These are phyloP conservation scores for Cutaneotrichosporon mucoides DNA, from an alignment of 1,284 basidiomycete species.

Conservation along the genomic window DNA sequence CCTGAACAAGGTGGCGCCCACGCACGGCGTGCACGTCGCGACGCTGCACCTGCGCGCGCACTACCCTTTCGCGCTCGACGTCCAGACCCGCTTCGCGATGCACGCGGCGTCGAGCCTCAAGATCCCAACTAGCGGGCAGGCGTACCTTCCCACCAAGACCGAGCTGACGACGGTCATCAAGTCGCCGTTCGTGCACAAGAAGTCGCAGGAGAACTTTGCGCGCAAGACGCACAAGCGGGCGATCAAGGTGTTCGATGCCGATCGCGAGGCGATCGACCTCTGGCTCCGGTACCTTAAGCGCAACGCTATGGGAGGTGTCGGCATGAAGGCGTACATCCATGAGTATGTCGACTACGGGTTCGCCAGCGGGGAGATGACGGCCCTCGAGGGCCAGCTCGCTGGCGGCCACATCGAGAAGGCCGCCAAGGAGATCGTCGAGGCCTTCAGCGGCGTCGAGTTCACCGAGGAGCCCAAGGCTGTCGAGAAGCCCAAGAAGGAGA, in stretches of 20 bases:
- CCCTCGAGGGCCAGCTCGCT: constrained; percentile 18
- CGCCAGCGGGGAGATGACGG: constrained; percentile 54
- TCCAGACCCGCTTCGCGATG: constrained; percentile 78
- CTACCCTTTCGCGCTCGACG: constrained; percentile 62
- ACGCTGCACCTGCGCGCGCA: constrained; percentile 79
- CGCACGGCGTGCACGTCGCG: constrained; percentile 73
- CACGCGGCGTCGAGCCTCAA: constrained; percentile 79
- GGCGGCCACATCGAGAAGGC: constrained; percentile 21
- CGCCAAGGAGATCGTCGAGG: constrained; percentile 26
- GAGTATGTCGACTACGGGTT: constrained; percentile 65
- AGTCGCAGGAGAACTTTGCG: constrained; percentile 94
- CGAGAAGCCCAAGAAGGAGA: neutral
- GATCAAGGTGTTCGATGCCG: constrained; percentile 87
- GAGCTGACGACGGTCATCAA: constrained; percentile 82
- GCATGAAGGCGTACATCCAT: constrained; percentile 76
- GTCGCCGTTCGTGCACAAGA: constrained; percentile 89
- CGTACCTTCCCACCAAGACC: constrained; percentile 69
- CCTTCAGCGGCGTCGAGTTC: constrained; percentile 22
- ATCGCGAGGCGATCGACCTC: constrained; percentile 70
- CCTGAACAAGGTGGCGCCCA: constrained; percentile 34
- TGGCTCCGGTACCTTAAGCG: constrained; percentile 77
- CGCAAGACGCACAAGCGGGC: constrained; percentile 73
- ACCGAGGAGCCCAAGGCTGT: neutral
- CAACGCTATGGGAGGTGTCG: constrained; percentile 79
- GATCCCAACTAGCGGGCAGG: constrained; percentile 71